Evolutionary conservation across 768 basidiomycete species (phyloP).

Genomic region (Tephrocybe rancida): DNA sequence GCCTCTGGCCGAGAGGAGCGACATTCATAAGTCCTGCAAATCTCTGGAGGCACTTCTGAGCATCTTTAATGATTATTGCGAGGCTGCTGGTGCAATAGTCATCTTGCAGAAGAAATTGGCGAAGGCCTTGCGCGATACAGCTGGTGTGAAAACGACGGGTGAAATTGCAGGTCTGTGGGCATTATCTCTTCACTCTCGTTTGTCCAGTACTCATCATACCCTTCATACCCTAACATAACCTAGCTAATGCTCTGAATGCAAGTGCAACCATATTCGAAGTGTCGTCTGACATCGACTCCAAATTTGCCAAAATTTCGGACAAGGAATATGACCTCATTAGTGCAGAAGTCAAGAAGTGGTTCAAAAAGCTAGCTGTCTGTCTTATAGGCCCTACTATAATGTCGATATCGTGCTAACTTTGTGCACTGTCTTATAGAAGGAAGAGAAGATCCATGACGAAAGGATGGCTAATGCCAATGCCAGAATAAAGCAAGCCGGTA

Average conservation of each 20-base stretch:
- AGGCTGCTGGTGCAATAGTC: slow-evolving; percentile 64
- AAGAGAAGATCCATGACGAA: slow-evolving; percentile 79
- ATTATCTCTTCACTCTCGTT: not conserved
- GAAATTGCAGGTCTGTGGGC: slow-evolving; percentile 60
- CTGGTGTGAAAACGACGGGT: slow-evolving; percentile 57
- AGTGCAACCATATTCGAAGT: slow-evolving; percentile 70
- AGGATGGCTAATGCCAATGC: slow-evolving; percentile 65
- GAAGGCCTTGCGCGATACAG: slow-evolving; percentile 69
- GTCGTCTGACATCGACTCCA: slow-evolving; percentile 69
- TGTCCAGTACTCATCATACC: not conserved
- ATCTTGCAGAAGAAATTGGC: slow-evolving; percentile 74
- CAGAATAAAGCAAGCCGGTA: slow-evolving; percentile 79
- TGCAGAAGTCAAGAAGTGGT: slow-evolving; percentile 80
- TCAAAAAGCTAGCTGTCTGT: slow-evolving; percentile 79
- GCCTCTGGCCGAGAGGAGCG: slow-evolving; percentile 59
- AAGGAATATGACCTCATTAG: slow-evolving; percentile 71
- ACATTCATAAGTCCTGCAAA: slow-evolving; percentile 83
- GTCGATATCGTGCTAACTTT: not conserved
- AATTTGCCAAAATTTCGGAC: slow-evolving; percentile 74
- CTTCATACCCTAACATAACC: too few relatives aligned
- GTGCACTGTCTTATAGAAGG: slow-evolving; percentile 56
- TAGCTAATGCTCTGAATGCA: slow-evolving; percentile 70
- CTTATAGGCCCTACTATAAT: not conserved
- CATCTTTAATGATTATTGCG: slow-evolving; percentile 74
- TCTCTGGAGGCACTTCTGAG: slow-evolving; percentile 68